Evolutionary conservation across 352 stramenopile genomes (phyloP).

Genomic region (Phytophthora sansomeana): DNA sequence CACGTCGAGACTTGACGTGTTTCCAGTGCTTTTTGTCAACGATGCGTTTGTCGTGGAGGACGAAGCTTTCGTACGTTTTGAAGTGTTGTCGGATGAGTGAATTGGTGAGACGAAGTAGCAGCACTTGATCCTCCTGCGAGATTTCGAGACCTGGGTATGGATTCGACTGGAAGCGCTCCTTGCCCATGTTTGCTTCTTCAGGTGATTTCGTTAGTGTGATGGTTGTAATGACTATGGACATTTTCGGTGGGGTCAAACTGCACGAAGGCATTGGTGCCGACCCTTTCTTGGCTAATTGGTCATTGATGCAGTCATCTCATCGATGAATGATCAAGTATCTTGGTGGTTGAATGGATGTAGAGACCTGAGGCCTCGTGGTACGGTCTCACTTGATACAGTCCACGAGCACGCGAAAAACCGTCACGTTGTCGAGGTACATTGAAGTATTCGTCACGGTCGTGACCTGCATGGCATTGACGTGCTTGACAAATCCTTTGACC

Average conservation of each 20-base stretch:
- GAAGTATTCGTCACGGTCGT: neutral
- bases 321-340: no score
- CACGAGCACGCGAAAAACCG: neutral
- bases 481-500: no score
- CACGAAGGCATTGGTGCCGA: neutral
- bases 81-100: slow-evolving; percentile 17
- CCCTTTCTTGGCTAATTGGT: no score
- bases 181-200: no score
- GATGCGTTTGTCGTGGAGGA: slow-evolving; percentile 8
- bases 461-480: neutral
- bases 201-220: no score
- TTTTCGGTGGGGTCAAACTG: neutral
- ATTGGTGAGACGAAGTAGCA: slow-evolving; percentile 9
- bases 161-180: no score
- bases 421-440: neutral
- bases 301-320: no score
- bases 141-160: no score
- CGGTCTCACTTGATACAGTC: no score
- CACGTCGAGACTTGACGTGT: slow-evolving; percentile 16
- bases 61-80: slow-evolving; percentile 17
- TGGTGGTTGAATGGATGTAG: no score
- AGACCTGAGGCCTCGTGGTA: no score
- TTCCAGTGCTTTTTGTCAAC: slow-evolving; percentile 24
- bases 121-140: slow-evolving; percentile 11
- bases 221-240: no score